phyloP scores from a whole-genome alignment of 352 stramenopile genomes.

The Globisporangium irregulare region DNA sequence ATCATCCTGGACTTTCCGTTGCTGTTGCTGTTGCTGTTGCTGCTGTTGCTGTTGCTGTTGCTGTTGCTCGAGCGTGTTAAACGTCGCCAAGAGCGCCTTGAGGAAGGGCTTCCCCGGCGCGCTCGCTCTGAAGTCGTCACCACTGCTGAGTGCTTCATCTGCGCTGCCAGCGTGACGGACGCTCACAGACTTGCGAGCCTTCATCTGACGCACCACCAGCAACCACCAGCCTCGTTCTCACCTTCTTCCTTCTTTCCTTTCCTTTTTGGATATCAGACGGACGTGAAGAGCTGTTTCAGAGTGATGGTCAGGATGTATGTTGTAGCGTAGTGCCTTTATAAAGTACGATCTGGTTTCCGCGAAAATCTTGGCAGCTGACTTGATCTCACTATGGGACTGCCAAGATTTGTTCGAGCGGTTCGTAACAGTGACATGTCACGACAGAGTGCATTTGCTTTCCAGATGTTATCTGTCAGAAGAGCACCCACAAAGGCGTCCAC shows the following conservation, averaged over 20 bases:
- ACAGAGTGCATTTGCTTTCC: too few species aligned
- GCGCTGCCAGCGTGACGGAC: background rate
- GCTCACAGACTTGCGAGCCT: background rate
- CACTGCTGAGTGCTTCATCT: background rate
- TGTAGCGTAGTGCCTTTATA: background rate
- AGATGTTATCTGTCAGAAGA: too few species aligned
- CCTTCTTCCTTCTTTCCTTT: background rate
- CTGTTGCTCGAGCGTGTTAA: conserved; percentile 13
- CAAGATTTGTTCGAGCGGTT: too few species aligned
- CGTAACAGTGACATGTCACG: too few species aligned
- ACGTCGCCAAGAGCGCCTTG: conserved; percentile 8
- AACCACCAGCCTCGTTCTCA: background rate
- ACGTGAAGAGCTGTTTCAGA: background rate
- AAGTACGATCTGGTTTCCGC: background rate
- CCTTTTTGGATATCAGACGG: background rate
- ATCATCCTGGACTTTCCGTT: background rate
- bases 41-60: background rate
- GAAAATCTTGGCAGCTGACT: too few species aligned
- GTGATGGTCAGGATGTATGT: background rate
- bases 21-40: background rate
- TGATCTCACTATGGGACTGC: too few species aligned
- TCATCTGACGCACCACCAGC: background rate
- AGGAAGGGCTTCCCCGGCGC: conserved; percentile 21
- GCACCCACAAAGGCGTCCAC: too few species aligned
- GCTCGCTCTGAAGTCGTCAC: conserved; percentile 3